These are phyloP conservation scores for Colletotrichum navitas DNA, from an alignment of 2,329 filamentous ascomycete species.

Conservation along the genomic window DNA sequence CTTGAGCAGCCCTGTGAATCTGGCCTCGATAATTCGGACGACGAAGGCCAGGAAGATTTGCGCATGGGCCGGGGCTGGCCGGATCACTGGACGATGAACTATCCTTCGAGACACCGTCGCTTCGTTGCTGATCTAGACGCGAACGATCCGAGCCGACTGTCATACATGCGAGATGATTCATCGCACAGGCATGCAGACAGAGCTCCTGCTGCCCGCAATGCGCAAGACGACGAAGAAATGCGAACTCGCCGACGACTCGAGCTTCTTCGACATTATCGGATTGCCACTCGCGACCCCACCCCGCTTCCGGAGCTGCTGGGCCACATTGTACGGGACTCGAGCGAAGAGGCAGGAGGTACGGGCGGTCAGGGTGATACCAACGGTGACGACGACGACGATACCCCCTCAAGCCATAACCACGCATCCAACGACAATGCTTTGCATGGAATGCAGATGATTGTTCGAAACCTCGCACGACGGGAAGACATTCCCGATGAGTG, in stretches of 20 bases:
- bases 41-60: conserved; percentile 55
- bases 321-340: conserved; percentile 27
- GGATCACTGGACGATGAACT: conserved; percentile 39
- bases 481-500: conserved; percentile 86
- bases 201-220: not conserved
- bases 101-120: conserved; percentile 40
- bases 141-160: conserved; percentile 34
- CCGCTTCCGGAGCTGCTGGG: conserved; percentile 28
- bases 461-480: conserved; percentile 76
- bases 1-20: conserved; percentile 63
- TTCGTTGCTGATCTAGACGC: conserved; percentile 38
- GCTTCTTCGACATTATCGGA: conserved; percentile 34
- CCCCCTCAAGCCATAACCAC: conserved; percentile 37
- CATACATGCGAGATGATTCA: conserved; percentile 33
- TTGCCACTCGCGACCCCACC: conserved; percentile 22
- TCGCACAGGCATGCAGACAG: not conserved
- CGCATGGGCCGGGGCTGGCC: conserved; percentile 25
- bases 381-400: conserved; percentile 35
- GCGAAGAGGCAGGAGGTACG: conserved; percentile 28
- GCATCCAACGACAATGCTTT: conserved; percentile 54
- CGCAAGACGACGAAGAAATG: conserved; percentile 29
- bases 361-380: conserved; percentile 21
- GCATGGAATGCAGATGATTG: conserved; percentile 77
- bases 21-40: conserved; percentile 67
- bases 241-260: conserved; percentile 34